phyloP scores from a whole-genome alignment of 305 asterid genomes.

The Ajuga reptans region DNA sequence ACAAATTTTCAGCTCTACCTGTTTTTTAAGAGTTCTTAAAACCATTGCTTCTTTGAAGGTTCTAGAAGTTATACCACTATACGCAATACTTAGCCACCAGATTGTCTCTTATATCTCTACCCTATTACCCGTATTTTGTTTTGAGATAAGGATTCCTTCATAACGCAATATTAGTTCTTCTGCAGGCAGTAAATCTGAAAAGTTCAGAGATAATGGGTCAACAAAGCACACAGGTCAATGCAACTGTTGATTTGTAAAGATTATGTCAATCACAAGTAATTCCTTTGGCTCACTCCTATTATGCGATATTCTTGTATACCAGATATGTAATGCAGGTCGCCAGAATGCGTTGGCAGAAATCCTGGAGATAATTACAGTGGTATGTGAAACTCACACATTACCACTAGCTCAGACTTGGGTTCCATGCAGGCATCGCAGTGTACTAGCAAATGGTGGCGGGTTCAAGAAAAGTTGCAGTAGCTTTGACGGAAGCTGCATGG shows the following conservation, averaged over 20 bases:
- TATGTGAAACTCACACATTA: conserved; percentile 71
- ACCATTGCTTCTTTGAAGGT: neutral
- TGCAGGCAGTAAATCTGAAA: conserved; percentile 88
- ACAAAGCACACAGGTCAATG: conserved; percentile 56
- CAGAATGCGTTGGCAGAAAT: conserved; percentile 83
- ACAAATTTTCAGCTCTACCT: neutral
- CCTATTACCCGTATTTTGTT: neutral
- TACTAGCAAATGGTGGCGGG: conserved; percentile 76
- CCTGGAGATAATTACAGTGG: conserved; percentile 66
- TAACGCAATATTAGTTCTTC: conserved; percentile 27
- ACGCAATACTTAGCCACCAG: neutral
- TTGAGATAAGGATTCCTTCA: conserved; percentile 16
- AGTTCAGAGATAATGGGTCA: conserved; percentile 77
- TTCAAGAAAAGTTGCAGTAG: conserved; percentile 81
- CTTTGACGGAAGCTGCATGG: conserved; percentile 88
- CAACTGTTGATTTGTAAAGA: conserved; percentile 2
- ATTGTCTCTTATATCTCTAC: neutral
- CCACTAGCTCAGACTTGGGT: conserved; percentile 99
- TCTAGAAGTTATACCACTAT: neutral
- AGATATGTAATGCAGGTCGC: conserved; percentile 87
- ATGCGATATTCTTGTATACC: conserved; percentile 23
- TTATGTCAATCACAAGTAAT: conserved; percentile 6
- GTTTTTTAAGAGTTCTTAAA: neutral
- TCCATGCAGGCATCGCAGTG: conserved; percentile 72
- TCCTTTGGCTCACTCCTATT: conserved; percentile 22